phyloP scores from a whole-genome alignment of 1,139 yeast genomes.

The Kazachstania sp. region DNA sequence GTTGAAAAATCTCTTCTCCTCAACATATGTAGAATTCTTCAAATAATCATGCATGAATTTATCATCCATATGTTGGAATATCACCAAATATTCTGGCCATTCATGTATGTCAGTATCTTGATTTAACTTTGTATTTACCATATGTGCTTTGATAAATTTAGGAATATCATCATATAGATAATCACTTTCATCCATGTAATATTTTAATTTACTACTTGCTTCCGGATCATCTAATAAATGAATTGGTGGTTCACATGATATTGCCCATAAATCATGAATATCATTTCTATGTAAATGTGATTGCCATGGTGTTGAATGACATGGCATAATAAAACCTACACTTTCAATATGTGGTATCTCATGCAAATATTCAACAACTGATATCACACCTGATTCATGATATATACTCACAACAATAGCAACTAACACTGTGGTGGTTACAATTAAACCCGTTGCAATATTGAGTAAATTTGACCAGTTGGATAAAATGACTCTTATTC shows the following conservation, averaged over 20 bases:
- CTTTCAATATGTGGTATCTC: constrained; percentile 37
- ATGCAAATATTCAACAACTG: constrained; percentile 49
- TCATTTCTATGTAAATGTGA: constrained; percentile 61
- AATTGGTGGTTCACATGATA: constrained; percentile 90
- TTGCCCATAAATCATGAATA: constrained; percentile 52
- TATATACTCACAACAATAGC: constrained; percentile 29
- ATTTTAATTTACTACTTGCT: constrained; percentile 28
- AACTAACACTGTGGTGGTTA: constrained; percentile 35
- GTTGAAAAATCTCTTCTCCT: constrained; percentile 56
- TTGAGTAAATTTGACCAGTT: neutral
- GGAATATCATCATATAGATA: constrained; percentile 61
- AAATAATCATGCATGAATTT: constrained; percentile 36
- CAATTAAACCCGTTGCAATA: neutral
- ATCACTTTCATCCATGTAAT: constrained; percentile 82
- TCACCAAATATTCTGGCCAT: constrained; percentile 68
- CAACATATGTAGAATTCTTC: constrained; percentile 37
- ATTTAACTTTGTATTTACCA: neutral
- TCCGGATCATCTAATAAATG: constrained; percentile 28
- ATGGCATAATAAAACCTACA: constrained; percentile 82
- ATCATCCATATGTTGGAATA: constrained; percentile 57
- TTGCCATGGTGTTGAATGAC: constrained; percentile 97
- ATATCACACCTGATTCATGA: constrained; percentile 82
- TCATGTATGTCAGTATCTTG: constrained; percentile 30
- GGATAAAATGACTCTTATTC: neutral
- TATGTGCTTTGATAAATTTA: constrained; percentile 39